Percentiles rank a stretch among this genome's conserved stretches.
Evolutionary conservation across 2,329 filamentous ascomycete species (phyloP).

Genomic region (Pestalotiopsis sp.): DNA sequence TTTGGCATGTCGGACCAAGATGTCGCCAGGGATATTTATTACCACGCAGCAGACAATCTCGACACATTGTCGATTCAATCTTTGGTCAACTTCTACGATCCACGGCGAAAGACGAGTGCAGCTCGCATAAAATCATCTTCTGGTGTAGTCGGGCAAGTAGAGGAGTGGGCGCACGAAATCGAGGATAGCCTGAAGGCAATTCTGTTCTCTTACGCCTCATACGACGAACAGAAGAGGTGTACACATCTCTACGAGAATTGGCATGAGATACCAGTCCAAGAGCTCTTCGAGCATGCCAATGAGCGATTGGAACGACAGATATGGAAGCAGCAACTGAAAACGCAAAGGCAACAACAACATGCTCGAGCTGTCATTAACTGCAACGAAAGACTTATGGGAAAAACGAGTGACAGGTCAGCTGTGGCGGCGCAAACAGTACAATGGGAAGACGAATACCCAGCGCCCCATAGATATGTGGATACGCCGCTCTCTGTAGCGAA

Average conservation of each 20-base stretch:
- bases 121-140: not conserved
- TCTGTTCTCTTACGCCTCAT: conserved; percentile 22
- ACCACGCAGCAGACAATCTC: conserved; percentile 16
- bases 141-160: not conserved
- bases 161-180: conserved; percentile 1
- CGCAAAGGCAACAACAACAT: not conserved
- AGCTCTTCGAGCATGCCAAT: not conserved
- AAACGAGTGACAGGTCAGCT: not conserved
- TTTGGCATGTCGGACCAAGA: conserved; percentile 20
- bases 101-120: not conserved
- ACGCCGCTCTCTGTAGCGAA: not conserved
- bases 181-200: conserved; percentile 20
- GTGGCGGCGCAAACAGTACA: not conserved
- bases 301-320: not conserved
- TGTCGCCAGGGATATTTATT: conserved; percentile 17
- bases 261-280: not conserved
- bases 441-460: not conserved
- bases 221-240: conserved; percentile 14
- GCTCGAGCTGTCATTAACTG: not conserved
- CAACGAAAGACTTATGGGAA: not conserved
- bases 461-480: not conserved
- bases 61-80: conserved; percentile 21
- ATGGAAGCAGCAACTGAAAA: not conserved
- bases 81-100: conserved; percentile 20
- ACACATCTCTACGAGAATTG: conserved; percentile 14